Base-by-base conservation (phyloP, 306 rosid genomes). In the Dalbergia cochinchinensis region DNA sequence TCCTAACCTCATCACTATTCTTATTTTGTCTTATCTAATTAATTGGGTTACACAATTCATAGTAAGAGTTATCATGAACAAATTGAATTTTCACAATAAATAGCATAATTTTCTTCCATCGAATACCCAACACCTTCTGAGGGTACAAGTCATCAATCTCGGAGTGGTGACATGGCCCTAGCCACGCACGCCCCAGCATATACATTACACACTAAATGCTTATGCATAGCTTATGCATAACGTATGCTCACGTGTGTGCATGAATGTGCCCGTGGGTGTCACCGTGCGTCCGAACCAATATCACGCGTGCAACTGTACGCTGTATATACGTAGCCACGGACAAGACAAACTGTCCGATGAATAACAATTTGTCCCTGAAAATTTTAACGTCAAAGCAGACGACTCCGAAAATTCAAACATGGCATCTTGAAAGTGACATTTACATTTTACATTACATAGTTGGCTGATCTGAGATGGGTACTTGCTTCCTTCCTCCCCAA, bases 401-500 rank as follows among this genome's bases (percentile, higher is more conserved):
- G 13, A 19, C 35, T 45, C 16, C 37, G 73, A 47, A 68, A 20
- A 44, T 47, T 68, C 58, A 44, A 45, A 44, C 9, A 41, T 3
- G 69, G 51, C 70, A 65, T 2, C n/a, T 41, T 6, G 37, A 65
- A 41, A 8, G 11, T 35, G 0, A 53, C n/a, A 37, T 2, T 14
- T 14, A 50, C 57, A 50, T 50, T 50, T 50, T 4, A 48, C 16
- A 48, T 48, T 39, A 10, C 22, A 3, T 7, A 12, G 7, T 68
- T 45, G 15, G 7, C 18, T 4, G 0, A 3, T 45, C 48, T 44
- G 35, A 68, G 20, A 10, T 11, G 55, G 37, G 8, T 4, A 65
- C 51, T 44, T 34, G 26, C 78, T 73, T 73, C 20, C 55, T 26
- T 26, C 31, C 31, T 37, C 20, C 53, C 51, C 18, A 72, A 55